Base-by-base conservation (phyloP, 176 grass and related monocot species). In the Aechmea fasciata region DNA sequence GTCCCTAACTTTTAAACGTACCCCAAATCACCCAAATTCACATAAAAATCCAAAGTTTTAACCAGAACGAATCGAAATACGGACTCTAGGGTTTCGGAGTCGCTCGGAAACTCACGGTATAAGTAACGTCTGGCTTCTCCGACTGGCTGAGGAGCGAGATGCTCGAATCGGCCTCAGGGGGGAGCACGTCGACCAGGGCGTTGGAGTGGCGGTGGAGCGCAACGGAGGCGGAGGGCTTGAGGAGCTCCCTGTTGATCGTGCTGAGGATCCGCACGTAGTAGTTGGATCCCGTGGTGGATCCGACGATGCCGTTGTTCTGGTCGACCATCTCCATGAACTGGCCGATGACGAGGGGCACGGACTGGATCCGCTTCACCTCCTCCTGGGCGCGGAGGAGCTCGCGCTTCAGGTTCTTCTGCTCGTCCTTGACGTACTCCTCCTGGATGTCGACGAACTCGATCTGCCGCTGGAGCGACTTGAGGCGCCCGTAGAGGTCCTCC, bases 271-370 rank as follows among this genome's bases (percentile, higher is more conserved):
- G 72, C 1, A 96, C 93, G 49, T 96, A 96, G 81, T 96, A 96
- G 78, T 96, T 96, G 66, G 88, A 92, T 15, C 93, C 93, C 8
- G 93, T 96, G 66, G 93, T 96, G 47, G 93, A 96, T 41, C 93
- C 93, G 1, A 96, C 93, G 77, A 96, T 96, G 26, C 93, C 93
- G 59, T 96, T 92, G 74, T 96, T 96, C 64, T 87, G 86, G 82
- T 96, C 93, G 64, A 96, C 93, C 93, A 96, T 96, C 83, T 96
- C 93, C 93, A 96, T 96, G 71, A 96, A 96, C 86, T 96, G 93
- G 70, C 93, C 93, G 63, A 96, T 96, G 65, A 96, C 93, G 51
- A 96, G 88, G 2, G 93, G 89, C 11, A 96, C 93, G 13, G 93
- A 96, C 79, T 96, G 93, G 79, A 96, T 96, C 77, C 93, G 78